Conservation (phyloP, 148 eudicot genomes). For the Rhododendron kiyosumense region DNA sequence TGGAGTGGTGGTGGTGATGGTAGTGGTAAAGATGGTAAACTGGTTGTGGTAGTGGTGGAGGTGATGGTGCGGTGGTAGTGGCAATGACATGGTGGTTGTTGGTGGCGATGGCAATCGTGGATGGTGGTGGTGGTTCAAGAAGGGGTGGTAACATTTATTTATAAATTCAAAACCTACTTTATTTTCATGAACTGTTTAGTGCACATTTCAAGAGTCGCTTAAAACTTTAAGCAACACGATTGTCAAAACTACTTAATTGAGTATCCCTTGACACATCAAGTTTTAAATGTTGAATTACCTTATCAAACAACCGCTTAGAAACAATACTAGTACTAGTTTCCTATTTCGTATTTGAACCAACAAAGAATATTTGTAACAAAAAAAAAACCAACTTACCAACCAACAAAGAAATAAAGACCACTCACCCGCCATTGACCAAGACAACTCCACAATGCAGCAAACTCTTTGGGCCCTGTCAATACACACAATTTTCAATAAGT, state of each 20-base stretch:
- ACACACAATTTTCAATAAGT: background rate
- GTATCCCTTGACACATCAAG: background rate
- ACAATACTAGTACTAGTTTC: background rate
- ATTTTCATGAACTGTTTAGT: background rate
- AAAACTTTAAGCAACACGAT: background rate
- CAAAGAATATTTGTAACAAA: background rate
- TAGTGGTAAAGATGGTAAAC: background rate
- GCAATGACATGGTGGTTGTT: background rate
- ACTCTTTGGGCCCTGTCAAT: slow-evolving; percentile 56
- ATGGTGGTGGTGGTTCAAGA: background rate
- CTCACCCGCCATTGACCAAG: slow-evolving; percentile 87
- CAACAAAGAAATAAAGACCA: background rate
- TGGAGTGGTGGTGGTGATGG: too few species aligned
- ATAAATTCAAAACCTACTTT: background rate
- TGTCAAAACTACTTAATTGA: background rate
- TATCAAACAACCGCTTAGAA: background rate
- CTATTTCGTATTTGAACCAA: background rate
- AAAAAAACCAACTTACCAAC: background rate
- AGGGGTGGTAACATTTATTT: background rate
- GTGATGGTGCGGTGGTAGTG: background rate
- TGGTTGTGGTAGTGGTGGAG: background rate
- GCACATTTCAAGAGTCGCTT: background rate
- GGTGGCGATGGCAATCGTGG: background rate
- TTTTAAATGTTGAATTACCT: background rate
- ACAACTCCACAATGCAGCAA: slow-evolving; percentile 71